Conservation (phyloP, 805 yeast genomes). For the Myxozyma udenii region DNA sequence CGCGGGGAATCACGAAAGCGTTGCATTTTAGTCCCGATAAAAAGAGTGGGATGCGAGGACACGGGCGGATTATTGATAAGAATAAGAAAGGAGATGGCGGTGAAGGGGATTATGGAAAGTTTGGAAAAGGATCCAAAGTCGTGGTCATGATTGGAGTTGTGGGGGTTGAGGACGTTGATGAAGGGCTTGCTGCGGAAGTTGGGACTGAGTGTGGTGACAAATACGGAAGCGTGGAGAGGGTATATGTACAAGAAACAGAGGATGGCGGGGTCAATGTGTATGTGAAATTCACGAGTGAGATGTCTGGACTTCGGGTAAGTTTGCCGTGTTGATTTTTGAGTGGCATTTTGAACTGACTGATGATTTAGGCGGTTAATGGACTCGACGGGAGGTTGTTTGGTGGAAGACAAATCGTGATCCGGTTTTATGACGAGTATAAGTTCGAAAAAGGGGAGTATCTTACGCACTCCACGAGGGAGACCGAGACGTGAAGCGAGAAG, state of each 20-base stretch:
- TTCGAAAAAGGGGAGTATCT: slow-evolving; percentile 13
- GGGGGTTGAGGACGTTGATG: slow-evolving; percentile 18
- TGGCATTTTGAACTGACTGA: background rate
- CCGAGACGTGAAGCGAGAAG: background rate
- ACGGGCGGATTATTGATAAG: slow-evolving; percentile 35
- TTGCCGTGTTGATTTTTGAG: too few species aligned
- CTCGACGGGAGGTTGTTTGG: slow-evolving; percentile 18
- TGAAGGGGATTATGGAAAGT: slow-evolving; percentile 7
- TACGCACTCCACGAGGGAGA: too few species aligned
- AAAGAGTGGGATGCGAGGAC: slow-evolving; percentile 18
- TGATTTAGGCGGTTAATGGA: slow-evolving; percentile 23
- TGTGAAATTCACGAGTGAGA: slow-evolving; percentile 24
- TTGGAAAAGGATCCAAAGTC: slow-evolving; percentile 22
- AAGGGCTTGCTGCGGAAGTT: slow-evolving; percentile 22
- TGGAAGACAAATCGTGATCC: slow-evolving; percentile 3
- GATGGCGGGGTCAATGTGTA: slow-evolving; percentile 9
- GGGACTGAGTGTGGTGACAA: slow-evolving; percentile 26
- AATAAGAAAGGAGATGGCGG: background rate
- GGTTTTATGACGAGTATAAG: slow-evolving; percentile 19
- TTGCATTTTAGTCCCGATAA: slow-evolving; percentile 27
- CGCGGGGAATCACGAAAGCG: slow-evolving; percentile 24
- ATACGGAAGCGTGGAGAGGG: slow-evolving; percentile 29
- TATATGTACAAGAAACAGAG: slow-evolving; percentile 11
- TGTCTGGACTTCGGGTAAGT: slow-evolving; percentile 26
- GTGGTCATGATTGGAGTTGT: slow-evolving; percentile 12